These are phyloP conservation scores for Coemansia sp. DNA, from an alignment of 192 early-diverging fungal genomes.

Conservation along the genomic window DNA sequence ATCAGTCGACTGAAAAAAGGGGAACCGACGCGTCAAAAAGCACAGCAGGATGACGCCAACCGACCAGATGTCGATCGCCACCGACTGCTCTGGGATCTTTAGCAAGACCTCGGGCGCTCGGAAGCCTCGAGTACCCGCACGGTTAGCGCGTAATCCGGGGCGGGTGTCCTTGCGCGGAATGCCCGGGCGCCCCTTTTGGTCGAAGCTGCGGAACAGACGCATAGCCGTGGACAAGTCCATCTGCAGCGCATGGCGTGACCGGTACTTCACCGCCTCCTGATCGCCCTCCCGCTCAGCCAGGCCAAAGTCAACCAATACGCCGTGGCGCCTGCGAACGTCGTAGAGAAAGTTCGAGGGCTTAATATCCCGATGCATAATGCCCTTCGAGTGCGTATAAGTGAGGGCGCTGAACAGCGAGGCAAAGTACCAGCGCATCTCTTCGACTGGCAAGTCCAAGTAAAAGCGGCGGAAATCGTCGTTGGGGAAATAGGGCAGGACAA, in stretches of 20 bases:
- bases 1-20: slow-evolving; percentile 86
- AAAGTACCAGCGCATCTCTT: slow-evolving; percentile 77
- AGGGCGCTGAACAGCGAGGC: slow-evolving; percentile 69
- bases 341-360: slow-evolving; percentile 97
- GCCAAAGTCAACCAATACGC: slow-evolving; percentile 92
- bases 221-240: slow-evolving; percentile 47
- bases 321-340: slow-evolving; percentile 62
- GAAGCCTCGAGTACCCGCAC: slow-evolving; percentile 91
- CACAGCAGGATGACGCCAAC: slow-evolving; percentile 83
- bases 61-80: slow-evolving; percentile 90
- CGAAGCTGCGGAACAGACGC: slow-evolving; percentile 45
- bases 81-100: slow-evolving; percentile 72
- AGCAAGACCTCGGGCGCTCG: slow-evolving; percentile 91
- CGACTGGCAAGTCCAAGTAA: slow-evolving; percentile 59
- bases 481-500: slow-evolving; percentile 80
- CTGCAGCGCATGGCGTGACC: slow-evolving; percentile 40
- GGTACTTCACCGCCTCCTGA: slow-evolving; percentile 28
- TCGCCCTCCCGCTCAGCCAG: slow-evolving; percentile 66
- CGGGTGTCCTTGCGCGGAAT: slow-evolving; percentile 53
- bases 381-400: slow-evolving; percentile 63
- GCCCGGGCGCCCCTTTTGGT: slow-evolving; percentile 41
- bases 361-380: slow-evolving; percentile 88
- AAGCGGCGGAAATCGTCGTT: slow-evolving; percentile 79
- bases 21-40: slow-evolving; percentile 77
- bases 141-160: slow-evolving; percentile 68